Conservation (phyloP, 2,329 filamentous ascomycete genomes). For the Gremmenia infestans region DNA sequence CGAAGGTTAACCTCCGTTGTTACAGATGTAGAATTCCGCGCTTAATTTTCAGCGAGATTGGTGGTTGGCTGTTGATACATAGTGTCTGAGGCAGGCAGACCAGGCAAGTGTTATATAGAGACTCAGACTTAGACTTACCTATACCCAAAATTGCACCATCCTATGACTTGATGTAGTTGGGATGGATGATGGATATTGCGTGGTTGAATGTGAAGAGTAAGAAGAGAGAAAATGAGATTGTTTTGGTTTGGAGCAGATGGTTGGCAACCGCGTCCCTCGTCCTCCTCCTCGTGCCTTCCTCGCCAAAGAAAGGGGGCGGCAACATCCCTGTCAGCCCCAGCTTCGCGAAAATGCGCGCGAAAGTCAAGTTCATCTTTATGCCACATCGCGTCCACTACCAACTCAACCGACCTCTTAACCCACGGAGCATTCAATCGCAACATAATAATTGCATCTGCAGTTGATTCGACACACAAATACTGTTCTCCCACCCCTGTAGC, state of each 20-base stretch:
- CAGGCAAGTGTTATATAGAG: too few relatives aligned
- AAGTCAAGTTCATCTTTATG: background rate
- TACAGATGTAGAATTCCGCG: background rate
- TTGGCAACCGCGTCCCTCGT: background rate
- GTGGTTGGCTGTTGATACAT: too few relatives aligned
- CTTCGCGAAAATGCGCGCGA: background rate
- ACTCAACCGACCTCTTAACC: background rate
- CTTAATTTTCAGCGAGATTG: background rate
- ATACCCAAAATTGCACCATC: conserved; percentile 16
- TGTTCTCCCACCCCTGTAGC: background rate
- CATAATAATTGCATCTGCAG: background rate
- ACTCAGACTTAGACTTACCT: conserved; percentile 4
- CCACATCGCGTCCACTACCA: background rate
- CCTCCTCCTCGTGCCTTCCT: background rate
- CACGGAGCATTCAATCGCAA: background rate
- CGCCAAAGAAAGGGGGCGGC: background rate
- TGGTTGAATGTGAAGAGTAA: background rate
- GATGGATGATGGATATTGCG: background rate
- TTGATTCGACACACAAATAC: background rate
- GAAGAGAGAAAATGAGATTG: background rate
- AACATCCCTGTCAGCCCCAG: background rate
- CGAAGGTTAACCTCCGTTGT: background rate
- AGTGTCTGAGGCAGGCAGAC: too few relatives aligned
- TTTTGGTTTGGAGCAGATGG: background rate
- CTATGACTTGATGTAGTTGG: conserved; percentile 1